Evolutionary conservation across 176 grass and related monocot species (phyloP).

Genomic region (Canna indica): DNA sequence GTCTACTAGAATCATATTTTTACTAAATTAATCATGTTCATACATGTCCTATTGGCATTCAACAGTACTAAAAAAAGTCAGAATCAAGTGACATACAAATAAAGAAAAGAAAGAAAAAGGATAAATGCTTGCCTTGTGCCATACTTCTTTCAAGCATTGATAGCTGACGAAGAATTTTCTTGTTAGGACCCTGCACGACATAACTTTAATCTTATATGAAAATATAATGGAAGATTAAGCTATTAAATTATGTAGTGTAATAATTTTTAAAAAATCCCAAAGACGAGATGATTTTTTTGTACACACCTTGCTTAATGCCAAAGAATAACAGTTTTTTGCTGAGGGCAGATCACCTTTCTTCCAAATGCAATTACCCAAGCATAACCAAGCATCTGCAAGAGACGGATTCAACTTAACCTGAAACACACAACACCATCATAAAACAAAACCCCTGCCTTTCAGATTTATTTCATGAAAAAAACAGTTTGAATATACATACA

Average conservation of each 20-base stretch:
- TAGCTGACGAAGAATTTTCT: conserved; percentile 82
- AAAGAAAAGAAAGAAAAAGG: neutral
- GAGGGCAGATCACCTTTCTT: conserved; percentile 88
- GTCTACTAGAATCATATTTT: too few species aligned
- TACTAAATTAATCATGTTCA: too few species aligned
- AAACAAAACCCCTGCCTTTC: conserved; percentile 6
- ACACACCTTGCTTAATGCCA: conserved; percentile 72
- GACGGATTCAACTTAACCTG: conserved; percentile 99
- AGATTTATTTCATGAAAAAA: neutral
- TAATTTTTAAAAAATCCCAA: neutral
- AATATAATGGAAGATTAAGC: conserved; percentile 21
- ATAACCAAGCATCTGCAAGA: conserved; percentile 87
- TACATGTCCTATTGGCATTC: too few species aligned
- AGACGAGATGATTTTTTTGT: too few species aligned
- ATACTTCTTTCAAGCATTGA: conserved; percentile 98
- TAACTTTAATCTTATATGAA: neutral
- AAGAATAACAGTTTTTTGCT: conserved; percentile 74
- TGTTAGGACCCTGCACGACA: conserved; percentile 64
- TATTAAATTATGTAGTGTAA: neutral
- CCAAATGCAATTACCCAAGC: conserved; percentile 96
- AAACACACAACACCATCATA: conserved; percentile 23
- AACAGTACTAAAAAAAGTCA: too few species aligned
- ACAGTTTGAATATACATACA: conserved; percentile 32
- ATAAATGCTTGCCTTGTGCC: conserved; percentile 55
- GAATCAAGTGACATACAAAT: neutral